phyloP scores from a whole-genome alignment of 768 basidiomycete species.

The Boletus coccyginus region DNA sequence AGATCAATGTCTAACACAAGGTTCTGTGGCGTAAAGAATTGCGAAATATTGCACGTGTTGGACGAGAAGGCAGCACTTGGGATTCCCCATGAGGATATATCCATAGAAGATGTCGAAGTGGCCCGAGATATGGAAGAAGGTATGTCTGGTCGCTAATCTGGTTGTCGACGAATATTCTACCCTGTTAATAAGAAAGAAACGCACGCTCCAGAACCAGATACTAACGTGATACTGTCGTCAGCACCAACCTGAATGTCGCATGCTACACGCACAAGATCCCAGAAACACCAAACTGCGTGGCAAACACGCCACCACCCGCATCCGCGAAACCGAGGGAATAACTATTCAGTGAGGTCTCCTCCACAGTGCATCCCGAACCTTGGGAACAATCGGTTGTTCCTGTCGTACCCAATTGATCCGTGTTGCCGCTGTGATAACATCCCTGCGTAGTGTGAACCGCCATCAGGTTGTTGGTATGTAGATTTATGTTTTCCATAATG shows the following conservation, averaged over 20 bases:
- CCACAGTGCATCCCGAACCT: conserved; percentile 29
- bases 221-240: conserved; percentile 20
- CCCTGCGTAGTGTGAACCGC: conserved; percentile 50
- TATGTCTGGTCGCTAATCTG: conserved; percentile 34
- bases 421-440: conserved; percentile 33
- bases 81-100: conserved; percentile 42
- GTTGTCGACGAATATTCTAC: conserved; percentile 11
- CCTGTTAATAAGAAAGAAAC: conserved; percentile 14
- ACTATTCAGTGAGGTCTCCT: conserved; percentile 32
- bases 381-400: conserved; percentile 23
- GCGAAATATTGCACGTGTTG: conserved; percentile 40
- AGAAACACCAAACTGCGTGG: conserved; percentile 61
- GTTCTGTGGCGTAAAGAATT: conserved; percentile 47
- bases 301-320: conserved; percentile 60
- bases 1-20: conserved; percentile 55
- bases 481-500: conserved; percentile 61
- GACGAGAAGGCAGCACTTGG: conserved; percentile 45
- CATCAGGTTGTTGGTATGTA: conserved; percentile 49
- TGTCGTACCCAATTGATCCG: conserved; percentile 33
- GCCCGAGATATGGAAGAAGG: conserved; percentile 35
- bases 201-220: conserved; percentile 51
- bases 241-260: background rate
- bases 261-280: conserved; percentile 44
- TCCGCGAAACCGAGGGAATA: conserved; percentile 19
- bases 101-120: conserved; percentile 32